Base-by-base conservation (phyloP, 129 eudicot species). In the Flaveria sonorensis region DNA sequence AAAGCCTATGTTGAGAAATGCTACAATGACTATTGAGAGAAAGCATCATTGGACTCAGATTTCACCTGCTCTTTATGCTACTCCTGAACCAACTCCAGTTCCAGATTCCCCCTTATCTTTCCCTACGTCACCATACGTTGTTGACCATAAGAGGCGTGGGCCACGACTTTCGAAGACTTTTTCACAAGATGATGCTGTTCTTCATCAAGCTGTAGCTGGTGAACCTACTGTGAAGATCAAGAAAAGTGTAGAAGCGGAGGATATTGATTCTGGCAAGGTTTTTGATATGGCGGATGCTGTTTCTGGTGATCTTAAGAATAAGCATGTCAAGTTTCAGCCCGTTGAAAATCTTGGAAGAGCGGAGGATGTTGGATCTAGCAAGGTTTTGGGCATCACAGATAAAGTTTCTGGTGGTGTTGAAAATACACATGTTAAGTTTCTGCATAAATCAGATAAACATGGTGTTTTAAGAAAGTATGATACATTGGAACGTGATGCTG, bases 101-200 rank as follows among this genome's bases (percentile, higher is more conserved):
- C 92, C 90, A 9, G 95, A 91, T 83, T 77, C 97, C 18, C 90
- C 89, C 2, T 78, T 91, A 28, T 87, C 92, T 24, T 88, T 86
- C 55, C 90, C 92, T 24, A 84, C 92, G 7, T 93, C 98, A 8
- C 98, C 98, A 79, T 93, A 90, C 59, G 60, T 93, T 45, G 85
- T 93, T 73, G 92, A 93, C 70, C 97, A 93, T 83, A 93, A 93
- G 86, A 71, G 98, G 26, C 89, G 97, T n/a, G 98, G 98, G 52
- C 98, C 98, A 19, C 85, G 97, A 0, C 92, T 93, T 69, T 72
- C 86, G 20, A 89, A 89, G 85, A 86, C 92, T 71, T 81, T 52
- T 32, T 90, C 96, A 24, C 85, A 85, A 65, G 87, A 88, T 67
- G 86, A 83, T 63, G 83, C 89, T 75, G 83, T 73, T 40, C 69